Percentiles rank a stretch among this genome's conserved stretches.
Conservation (phyloP, 1,284 basidiomycete species). For the Phylloporus sp. region DNA sequence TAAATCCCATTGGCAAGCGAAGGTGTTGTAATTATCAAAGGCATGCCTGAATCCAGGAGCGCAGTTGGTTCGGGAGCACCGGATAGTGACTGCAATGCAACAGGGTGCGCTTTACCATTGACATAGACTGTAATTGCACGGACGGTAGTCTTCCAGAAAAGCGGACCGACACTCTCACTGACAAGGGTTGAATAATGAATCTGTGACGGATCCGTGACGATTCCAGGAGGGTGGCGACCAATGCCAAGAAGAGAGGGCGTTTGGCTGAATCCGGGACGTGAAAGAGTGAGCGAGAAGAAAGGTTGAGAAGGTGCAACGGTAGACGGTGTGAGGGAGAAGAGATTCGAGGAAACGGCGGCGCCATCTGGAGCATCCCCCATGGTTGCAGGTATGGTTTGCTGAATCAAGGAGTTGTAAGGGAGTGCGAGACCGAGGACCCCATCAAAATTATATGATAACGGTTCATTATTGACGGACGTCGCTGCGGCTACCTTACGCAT, state of each 20-base stretch:
- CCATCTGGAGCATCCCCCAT: slow-evolving; percentile 58
- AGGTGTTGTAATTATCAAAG: slow-evolving; percentile 62
- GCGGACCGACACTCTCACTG: slow-evolving; percentile 40
- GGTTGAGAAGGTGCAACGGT: slow-evolving; percentile 54
- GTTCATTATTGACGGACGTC: slow-evolving; percentile 52
- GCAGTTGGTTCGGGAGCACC: slow-evolving; percentile 54
- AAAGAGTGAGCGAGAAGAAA: slow-evolving; percentile 70
- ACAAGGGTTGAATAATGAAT: slow-evolving; percentile 55
- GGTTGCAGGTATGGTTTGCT: slow-evolving; percentile 49
- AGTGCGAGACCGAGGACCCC: slow-evolving; percentile 78
- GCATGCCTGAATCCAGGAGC: slow-evolving; percentile 71
- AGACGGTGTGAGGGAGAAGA: slow-evolving; percentile 64
- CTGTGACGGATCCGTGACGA: slow-evolving; percentile 55
- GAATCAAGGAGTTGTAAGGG: slow-evolving; percentile 66
- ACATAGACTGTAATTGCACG: slow-evolving; percentile 63
- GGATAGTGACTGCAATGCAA: slow-evolving; percentile 43
- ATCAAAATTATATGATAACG: slow-evolving; percentile 54
- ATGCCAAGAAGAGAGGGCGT: slow-evolving; percentile 66
- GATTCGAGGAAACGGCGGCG: slow-evolving; percentile 62
- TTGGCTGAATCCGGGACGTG: slow-evolving; percentile 60
- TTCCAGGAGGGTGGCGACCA: slow-evolving; percentile 59
- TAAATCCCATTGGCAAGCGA: slow-evolving; percentile 76
- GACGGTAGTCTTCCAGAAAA: slow-evolving; percentile 66
- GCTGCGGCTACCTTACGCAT: slow-evolving; percentile 54
- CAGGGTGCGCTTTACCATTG: slow-evolving; percentile 43